phyloP scores from a whole-genome alignment of 2,329 filamentous ascomycete genomes.

The Pseudogymnoascus sp. region DNA sequence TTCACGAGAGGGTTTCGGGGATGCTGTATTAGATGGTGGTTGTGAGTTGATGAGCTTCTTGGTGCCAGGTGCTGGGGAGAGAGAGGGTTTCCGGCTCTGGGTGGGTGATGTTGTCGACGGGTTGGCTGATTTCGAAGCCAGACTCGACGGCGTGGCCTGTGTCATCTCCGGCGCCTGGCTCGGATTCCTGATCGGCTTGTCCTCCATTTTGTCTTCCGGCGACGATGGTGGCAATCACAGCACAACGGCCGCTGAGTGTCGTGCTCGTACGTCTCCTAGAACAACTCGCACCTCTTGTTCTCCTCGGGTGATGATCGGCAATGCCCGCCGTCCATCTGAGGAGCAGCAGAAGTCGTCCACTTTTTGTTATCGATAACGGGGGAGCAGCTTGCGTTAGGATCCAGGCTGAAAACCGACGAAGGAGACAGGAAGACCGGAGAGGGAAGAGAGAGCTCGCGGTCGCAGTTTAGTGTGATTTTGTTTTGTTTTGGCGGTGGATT shows the following conservation, averaged over 20 bases:
- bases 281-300: neutral
- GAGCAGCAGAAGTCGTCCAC: neutral
- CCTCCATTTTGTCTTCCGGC: neutral
- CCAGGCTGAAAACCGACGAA: neutral
- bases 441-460: too few relatives aligned
- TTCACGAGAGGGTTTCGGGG: slow-evolving; percentile 40
- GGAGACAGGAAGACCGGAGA: too few relatives aligned
- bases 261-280: neutral
- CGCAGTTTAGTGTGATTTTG: neutral
- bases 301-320: slow-evolving; percentile 1
- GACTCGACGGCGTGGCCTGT: slow-evolving; percentile 4
- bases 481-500: neutral
- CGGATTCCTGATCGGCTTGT: neutral
- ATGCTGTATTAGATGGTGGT: slow-evolving; percentile 33
- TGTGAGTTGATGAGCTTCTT: slow-evolving; percentile 23
- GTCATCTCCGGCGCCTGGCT: slow-evolving; percentile 1
- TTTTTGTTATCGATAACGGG: slow-evolving; percentile 8
- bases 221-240: neutral
- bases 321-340: slow-evolving; percentile 7
- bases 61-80: slow-evolving; percentile 19
- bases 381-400: neutral
- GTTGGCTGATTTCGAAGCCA: neutral
- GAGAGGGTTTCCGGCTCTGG: slow-evolving; percentile 20
- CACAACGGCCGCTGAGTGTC: neutral
- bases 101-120: slow-evolving; percentile 13